A percentile compares a stretch with the other conserved stretches of the same genome.
phyloP scores from a whole-genome alignment of 768 basidiomycete genomes.

The Macrolepiota albuminosa region DNA sequence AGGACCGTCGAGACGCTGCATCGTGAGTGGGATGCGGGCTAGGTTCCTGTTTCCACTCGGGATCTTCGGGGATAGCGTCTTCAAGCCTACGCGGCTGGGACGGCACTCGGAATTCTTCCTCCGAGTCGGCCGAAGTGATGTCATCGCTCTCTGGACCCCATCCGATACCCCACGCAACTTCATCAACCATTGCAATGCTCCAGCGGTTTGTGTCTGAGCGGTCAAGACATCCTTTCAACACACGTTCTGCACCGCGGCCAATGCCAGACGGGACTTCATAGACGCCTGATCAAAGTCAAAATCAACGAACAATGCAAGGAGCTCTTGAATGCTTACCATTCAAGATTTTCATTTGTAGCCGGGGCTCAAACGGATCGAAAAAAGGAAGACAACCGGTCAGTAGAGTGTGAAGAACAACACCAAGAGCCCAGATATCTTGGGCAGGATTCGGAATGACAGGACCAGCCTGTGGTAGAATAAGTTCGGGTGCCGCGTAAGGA shows the following conservation, averaged over 20 bases:
- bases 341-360: constrained; percentile 88
- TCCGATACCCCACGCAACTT: constrained; percentile 76
- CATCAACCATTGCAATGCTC: constrained; percentile 78
- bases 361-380: constrained; percentile 83
- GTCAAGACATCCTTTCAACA: constrained; percentile 79
- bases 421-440: constrained; percentile 96
- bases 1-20: constrained; percentile 34
- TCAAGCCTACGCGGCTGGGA: constrained; percentile 22
- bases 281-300: constrained; percentile 38
- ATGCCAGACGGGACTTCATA: constrained; percentile 55
- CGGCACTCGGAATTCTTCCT: constrained; percentile 21
- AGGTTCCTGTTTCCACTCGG: constrained; percentile 23
- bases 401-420: constrained; percentile 83
- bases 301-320: constrained; percentile 5
- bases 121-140: constrained; percentile 27
- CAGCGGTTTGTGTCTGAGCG: constrained; percentile 58
- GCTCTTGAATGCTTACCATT: constrained; percentile 47
- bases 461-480: constrained; percentile 57
- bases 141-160: constrained; percentile 55
- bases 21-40: constrained; percentile 25
- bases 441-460: constrained; percentile 52
- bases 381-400: constrained; percentile 87
- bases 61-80: constrained; percentile 13
- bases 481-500: constrained; percentile 88
- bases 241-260: constrained; percentile 57